phyloP scores from a whole-genome alignment of 2,329 filamentous ascomycete species.

The Calonectria ilicicola region DNA sequence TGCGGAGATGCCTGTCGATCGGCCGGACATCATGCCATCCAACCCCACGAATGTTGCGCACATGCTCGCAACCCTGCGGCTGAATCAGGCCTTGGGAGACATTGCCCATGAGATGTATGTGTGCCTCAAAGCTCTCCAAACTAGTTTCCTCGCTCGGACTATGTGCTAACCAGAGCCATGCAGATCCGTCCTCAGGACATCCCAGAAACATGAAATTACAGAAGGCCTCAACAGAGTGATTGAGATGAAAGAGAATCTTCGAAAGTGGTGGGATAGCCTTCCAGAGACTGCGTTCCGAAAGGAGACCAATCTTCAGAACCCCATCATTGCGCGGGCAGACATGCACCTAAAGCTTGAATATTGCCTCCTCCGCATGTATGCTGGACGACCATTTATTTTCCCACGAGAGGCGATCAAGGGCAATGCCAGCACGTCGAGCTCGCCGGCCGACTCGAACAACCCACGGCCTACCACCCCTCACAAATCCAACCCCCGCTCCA shows the following conservation, averaged over 20 bases:
- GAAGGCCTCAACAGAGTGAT: constrained; percentile 49
- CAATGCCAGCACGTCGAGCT: constrained; percentile 45
- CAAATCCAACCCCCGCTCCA: constrained; percentile 48
- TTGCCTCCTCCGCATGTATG: constrained; percentile 64
- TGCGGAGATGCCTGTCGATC: constrained; percentile 62
- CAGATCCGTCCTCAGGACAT: constrained; percentile 50
- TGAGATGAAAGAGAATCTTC: constrained; percentile 51
- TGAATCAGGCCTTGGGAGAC: constrained; percentile 50
- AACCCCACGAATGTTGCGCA: constrained; percentile 58
- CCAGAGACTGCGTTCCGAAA: constrained; percentile 48
- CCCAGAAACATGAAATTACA: constrained; percentile 46
- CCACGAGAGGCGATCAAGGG: constrained; percentile 43
- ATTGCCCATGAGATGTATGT: constrained; percentile 55
- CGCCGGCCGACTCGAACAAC: constrained; percentile 45
- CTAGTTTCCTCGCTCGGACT: not conserved
- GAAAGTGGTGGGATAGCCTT: constrained; percentile 53
- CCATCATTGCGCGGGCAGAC: constrained; percentile 58
- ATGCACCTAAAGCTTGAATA: constrained; percentile 65
- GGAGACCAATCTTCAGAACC: constrained; percentile 54
- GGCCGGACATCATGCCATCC: constrained; percentile 55
- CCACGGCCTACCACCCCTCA: constrained; percentile 41
- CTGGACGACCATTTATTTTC: constrained; percentile 66
- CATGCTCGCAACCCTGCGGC: constrained; percentile 57
- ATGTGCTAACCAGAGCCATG: constrained; percentile 19
- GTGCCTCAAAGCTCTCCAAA: not conserved